Evolutionary conservation across 73 alveolate genomes (phyloP), one percentile per base, ranked within the genome.

Genomic region (Paraurostyla sp.): DNA sequence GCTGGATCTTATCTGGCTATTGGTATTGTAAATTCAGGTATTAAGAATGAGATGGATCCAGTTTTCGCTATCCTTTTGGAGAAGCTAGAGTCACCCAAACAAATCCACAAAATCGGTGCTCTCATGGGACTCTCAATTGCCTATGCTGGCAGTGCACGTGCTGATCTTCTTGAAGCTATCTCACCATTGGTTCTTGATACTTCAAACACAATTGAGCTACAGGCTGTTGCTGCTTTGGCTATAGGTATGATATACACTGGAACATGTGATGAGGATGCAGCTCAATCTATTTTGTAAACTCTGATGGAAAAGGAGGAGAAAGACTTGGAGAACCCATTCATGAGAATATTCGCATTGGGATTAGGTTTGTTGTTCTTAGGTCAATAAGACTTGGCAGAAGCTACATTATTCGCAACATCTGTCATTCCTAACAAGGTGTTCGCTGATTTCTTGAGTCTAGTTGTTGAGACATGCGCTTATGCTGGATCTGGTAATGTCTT

Each of bases 141-240:
- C 11, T 97, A 97, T 41, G 99, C 99, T 23, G 99, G 99, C 36
- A 90, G 96, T 42, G 97, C 97, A 83, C 91, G 99, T 68, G 97
- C 96, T 59, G 98, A 92, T 48, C 54, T 97, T 15, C 83, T 92
- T 51, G 97, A 93, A 33, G 89, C 93, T 18, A 75, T 96, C 45
- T 87, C 95, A 29, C 96, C 96, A 16, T 83, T 92, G 22, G 60
- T 95, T 73, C 60, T 93, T 45, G 98, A 96, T 65, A 76, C 95
- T 57, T 71, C 97, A 22, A 92, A 92, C 60, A 95, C 98, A 50
- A 65, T 97, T 49, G 99, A 99, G 87, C 87, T 96, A 36, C 93
- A 99, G 15, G 99, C 99, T 16, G 94, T 99, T 91, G 99, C 99
- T 13, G 98, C 99, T 35, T 87, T 99, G 48, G 93, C 98, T 48